These are phyloP conservation scores for Albugo laibachii DNA, from an alignment of 352 stramenopile species.

Conservation along the genomic window DNA sequence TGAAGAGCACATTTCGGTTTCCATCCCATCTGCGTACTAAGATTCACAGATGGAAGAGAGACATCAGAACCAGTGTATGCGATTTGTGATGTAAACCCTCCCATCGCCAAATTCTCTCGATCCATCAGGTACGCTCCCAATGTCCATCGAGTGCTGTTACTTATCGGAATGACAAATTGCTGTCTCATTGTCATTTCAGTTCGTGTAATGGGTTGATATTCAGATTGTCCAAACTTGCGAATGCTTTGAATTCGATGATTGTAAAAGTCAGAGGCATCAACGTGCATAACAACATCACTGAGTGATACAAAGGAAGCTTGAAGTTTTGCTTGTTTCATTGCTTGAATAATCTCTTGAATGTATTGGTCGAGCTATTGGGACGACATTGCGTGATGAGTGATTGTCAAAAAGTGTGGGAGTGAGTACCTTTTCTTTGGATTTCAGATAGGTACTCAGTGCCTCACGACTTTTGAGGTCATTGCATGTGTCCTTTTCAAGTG, in stretches of 20 bases:
- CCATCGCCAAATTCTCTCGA: constrained; percentile 49
- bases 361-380: constrained; percentile 20
- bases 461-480: too few relatives aligned
- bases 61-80: constrained; percentile 48
- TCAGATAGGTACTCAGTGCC: too few relatives aligned
- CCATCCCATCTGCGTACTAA: constrained; percentile 56
- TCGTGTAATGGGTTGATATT: constrained; percentile 1
- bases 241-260: constrained; percentile 23
- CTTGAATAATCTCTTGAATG: constrained; percentile 31
- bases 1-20: constrained; percentile 53
- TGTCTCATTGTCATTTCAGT: constrained; percentile 74
- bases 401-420: too few relatives aligned
- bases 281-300: constrained; percentile 57
- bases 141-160: constrained; percentile 29
- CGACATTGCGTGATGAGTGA: too few relatives aligned
- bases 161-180: constrained; percentile 41
- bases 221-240: constrained; percentile 18
- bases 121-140: constrained; percentile 72
- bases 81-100: constrained; percentile 40
- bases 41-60: constrained; percentile 27
- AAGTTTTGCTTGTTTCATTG: constrained; percentile 44
- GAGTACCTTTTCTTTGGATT: too few relatives aligned
- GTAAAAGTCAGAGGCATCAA: constrained; percentile 63
- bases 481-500: constrained; percentile 30
- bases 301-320: constrained; percentile 60